Conservation (phyloP, 2,329 filamentous ascomycete genomes). For the Fusarium brachygibbosum region DNA sequence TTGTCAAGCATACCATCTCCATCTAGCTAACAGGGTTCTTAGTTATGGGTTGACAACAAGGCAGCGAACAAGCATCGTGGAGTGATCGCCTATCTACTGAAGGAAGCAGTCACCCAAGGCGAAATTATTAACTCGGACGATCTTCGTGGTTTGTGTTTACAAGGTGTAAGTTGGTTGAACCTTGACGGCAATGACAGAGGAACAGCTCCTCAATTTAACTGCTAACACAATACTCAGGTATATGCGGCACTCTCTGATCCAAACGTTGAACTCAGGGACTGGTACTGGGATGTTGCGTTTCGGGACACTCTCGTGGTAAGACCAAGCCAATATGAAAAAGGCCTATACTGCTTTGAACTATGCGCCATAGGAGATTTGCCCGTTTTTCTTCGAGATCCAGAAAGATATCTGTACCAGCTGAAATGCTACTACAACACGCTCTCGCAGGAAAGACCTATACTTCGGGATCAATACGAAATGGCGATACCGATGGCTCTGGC, state of each 20-base stretch:
- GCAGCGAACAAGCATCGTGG: constrained; percentile 20
- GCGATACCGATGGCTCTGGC: background rate
- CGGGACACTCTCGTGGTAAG: constrained; percentile 8
- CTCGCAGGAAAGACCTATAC: background rate
- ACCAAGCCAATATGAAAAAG: constrained; percentile 16
- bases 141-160: constrained; percentile 20
- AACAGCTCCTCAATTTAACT: too few relatives aligned
- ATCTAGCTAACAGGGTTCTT: background rate
- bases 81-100: constrained; percentile 1
- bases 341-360: constrained; percentile 25
- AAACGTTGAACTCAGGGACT: constrained; percentile 16
- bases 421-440: constrained; percentile 27
- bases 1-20: rapidly evolving
- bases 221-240: background rate
- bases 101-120: constrained; percentile 14
- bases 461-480: constrained; percentile 9
- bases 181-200: background rate
- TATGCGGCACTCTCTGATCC: constrained; percentile 23
- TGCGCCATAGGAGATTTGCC: constrained; percentile 19
- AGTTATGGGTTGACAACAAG: constrained; percentile 35
- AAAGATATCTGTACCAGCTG: constrained; percentile 26
- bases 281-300: constrained; percentile 29
- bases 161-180: background rate
- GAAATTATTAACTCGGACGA: constrained; percentile 1
- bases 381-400: constrained; percentile 19